These are phyloP conservation scores for Pseudocercospora eumusae DNA, from an alignment of 2,329 filamentous ascomycete genomes.

Conservation along the genomic window DNA sequence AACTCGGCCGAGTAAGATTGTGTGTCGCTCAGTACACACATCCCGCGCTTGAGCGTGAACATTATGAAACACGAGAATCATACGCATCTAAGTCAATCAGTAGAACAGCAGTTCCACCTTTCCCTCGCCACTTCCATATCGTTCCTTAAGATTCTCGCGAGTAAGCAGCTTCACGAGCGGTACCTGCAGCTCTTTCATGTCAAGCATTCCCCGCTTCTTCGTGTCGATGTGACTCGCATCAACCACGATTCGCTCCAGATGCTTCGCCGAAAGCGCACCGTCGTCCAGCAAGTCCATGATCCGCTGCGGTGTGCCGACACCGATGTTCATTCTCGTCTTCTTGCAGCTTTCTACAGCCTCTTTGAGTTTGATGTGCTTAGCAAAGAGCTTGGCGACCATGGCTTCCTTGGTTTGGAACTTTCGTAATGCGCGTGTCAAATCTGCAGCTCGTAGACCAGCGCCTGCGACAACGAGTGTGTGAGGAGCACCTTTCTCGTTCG, in stretches of 20 bases:
- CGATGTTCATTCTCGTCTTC: slow-evolving; percentile 71
- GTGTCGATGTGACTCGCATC: slow-evolving; percentile 92
- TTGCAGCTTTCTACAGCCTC: slow-evolving; percentile 79
- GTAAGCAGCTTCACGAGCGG: slow-evolving; percentile 75
- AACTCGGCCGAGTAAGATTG: neutral
- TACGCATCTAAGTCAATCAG: slow-evolving; percentile 41
- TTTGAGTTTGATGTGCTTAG: slow-evolving; percentile 94
- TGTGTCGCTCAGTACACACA: neutral
- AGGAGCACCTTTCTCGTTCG: slow-evolving; percentile 61
- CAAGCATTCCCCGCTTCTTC: slow-evolving; percentile 90
- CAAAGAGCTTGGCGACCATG: slow-evolving; percentile 87
- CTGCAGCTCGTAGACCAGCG: slow-evolving; percentile 81
- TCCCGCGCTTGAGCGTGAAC: neutral
- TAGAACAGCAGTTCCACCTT: slow-evolving; percentile 65
- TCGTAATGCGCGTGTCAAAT: slow-evolving; percentile 74
- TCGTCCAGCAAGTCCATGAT: slow-evolving; percentile 80
- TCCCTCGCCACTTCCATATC: slow-evolving; percentile 59
- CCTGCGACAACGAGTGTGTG: slow-evolving; percentile 88
- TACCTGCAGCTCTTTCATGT: slow-evolving; percentile 90
- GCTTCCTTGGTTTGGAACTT: slow-evolving; percentile 77
- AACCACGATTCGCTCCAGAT: slow-evolving; percentile 77
- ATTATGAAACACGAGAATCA: neutral
- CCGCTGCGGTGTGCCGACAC: slow-evolving; percentile 83
- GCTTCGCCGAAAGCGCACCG: slow-evolving; percentile 69
- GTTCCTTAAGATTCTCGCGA: slow-evolving; percentile 67